Evolutionary conservation across 2,329 filamentous ascomycete species (phyloP), one percentile per base, ranked within the genome.

Genomic region (Diplodia seriata): DNA sequence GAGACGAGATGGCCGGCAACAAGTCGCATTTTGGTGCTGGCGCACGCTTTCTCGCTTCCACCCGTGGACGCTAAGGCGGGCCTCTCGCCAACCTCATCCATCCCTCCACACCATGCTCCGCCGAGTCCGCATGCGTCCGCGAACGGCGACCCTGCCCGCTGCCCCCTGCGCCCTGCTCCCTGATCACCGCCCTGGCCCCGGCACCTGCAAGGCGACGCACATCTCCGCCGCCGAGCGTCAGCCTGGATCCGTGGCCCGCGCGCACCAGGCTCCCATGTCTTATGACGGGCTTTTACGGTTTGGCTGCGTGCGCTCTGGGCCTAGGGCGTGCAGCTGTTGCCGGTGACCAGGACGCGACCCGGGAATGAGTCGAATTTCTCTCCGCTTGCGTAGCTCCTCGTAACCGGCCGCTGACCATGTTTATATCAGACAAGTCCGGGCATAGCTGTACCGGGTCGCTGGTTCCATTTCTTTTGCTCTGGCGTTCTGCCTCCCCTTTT

Each of bases 351-450:
- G 64, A 67, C 54, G 54, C 55, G 64, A 67, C 53, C 64, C 64
- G 64, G 64, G 64, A 57, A 67, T 57, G 53, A 59, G 53, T 57
- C 64, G 64, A 67, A 67, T 36, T 59, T 57, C 55, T 67, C 64
- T 59, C 64, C 64, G 64, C 64, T 67, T 67, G 64, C 64, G 64
- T 56, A 55, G 59, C 59, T 51, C 47, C 59, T 51, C 59, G 59
- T 63, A 51, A 63, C 59, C 31, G 29, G 8, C 59, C 59, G 59
- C 47, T 51, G 43, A 63, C 59, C 59, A 63, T 63, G 59, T 63
- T 63, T 63, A 63, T 63, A 63, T 63, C 59, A 63, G 59, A 63
- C 59, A 63, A n/a, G 59, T 63, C 59, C 59, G 59, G 51, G 38
- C 59, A 63, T 63, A 63, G 43, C 47, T 63, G 59, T 51, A 63